Evolutionary conservation across 129 eudicot species (phyloP), one percentile per base, ranked within the genome.

Genomic region (Deinandra increscens): DNA sequence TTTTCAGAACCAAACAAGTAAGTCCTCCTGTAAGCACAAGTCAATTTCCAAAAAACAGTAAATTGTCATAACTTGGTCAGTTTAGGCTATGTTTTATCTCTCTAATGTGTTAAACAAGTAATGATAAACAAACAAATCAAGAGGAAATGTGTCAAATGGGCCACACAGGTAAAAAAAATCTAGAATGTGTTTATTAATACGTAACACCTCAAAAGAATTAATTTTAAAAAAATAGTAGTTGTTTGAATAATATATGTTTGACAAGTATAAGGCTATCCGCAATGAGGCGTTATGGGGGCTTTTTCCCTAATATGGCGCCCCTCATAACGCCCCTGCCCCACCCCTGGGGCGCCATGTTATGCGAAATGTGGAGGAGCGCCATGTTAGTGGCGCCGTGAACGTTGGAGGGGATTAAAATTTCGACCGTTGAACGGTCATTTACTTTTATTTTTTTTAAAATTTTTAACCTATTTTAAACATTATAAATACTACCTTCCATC

Each of bases 1-100:
- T 22, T 49, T 62, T 23, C 63, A 56, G 9, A 26, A n/a, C 31
- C 68, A 43, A 76, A 53, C 59, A 66, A 67, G 58, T 22, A 58
- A 44, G 68, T 43, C 60, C 13, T 17, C 58, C 19, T 0, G 17
- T 6, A 19, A 66, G 45, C 68, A 76, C 63, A 4, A 26, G 46
- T 15, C 23, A 13, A 59, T 43, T 63, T 67, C 45, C 36, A n/a
- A 56, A 36, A 65, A 26, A 65, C 44, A 14, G 56, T 41, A 42
- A 31, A 3, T 39, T 37, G 60, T 15, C 71, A 46, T 10, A 49
- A 7, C 14, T 44, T 29, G 49, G 49, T 51, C 11, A 38, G 19
- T 14, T 48, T 7, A 18, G 44, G 23, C 29, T 45, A 14, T 2
- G 58, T 29, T 23, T 13, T 45, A 45, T 23, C 58, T n/a, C n/a